phyloP scores from a whole-genome alignment of 495 filamentous ascomycete genomes.

The Annulohypoxylon nitens region DNA sequence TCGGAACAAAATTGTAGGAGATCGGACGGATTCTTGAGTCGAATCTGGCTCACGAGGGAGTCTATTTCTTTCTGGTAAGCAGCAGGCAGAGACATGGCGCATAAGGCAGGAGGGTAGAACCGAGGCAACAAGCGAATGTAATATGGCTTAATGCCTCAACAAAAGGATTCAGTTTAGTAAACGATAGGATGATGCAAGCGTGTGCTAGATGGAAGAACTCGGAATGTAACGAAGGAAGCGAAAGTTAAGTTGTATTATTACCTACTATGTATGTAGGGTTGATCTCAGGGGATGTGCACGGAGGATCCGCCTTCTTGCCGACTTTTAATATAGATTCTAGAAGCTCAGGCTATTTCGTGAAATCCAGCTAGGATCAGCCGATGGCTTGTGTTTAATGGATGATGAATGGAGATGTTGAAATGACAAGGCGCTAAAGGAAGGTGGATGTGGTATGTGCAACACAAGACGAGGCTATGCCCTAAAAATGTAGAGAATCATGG shows the following conservation, averaged over 20 bases:
- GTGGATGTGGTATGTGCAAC: conserved; percentile 40
- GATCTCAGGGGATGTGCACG: conserved; percentile 30
- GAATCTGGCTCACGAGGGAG: conserved; percentile 68
- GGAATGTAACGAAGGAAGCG: conserved; percentile 20
- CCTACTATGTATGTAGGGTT: conserved; percentile 16
- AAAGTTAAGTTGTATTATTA: conserved; percentile 31
- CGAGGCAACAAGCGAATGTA: conserved; percentile 13
- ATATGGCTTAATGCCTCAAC: conserved; percentile 18
- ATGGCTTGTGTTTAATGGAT: conserved; percentile 22
- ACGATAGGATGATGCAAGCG: not conserved
- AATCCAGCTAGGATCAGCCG: conserved; percentile 42
- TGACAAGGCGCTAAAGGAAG: conserved; percentile 35
- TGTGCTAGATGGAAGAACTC: not conserved
- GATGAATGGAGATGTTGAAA: conserved; percentile 9
- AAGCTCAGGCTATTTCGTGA: conserved; percentile 27
- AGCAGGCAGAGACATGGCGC: conserved; percentile 50
- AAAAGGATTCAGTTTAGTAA: not conserved
- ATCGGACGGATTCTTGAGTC: conserved; percentile 66
- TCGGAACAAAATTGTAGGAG: conserved; percentile 77
- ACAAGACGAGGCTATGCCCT: conserved; percentile 41
- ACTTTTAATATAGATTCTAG: conserved; percentile 25
- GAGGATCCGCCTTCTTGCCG: conserved; percentile 26
- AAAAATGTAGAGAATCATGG: conserved; percentile 14
- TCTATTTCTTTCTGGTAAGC: conserved; percentile 72
- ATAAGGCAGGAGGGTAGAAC: conserved; percentile 15